phyloP scores from a whole-genome alignment of 2,329 filamentous ascomycete species.

The Nothophoma quercina region DNA sequence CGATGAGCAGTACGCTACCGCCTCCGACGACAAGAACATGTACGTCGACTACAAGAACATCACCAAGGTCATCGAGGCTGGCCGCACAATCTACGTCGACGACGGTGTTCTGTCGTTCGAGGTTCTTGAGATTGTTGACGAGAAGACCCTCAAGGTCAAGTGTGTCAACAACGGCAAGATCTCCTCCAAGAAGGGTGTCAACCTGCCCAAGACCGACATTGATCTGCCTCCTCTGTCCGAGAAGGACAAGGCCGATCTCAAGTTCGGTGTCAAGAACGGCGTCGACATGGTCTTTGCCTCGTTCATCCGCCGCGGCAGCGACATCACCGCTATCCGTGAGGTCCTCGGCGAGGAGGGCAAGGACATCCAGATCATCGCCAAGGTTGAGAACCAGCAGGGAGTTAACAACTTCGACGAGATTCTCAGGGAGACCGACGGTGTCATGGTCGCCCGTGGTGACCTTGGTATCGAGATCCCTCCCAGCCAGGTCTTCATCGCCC shows the following conservation, averaged over 20 bases:
- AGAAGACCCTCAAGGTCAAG: conserved; percentile 84
- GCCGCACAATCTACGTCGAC: conserved; percentile 96
- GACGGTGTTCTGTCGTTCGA: conserved; percentile 98
- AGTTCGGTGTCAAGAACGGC: conserved; percentile 96
- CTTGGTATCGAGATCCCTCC: conserved; percentile 98
- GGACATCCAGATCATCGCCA: conserved; percentile 99
- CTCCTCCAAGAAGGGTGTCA: conserved; percentile 98
- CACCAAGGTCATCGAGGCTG: conserved; percentile 92
- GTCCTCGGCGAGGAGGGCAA: conserved; percentile 91
- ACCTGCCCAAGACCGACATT: conserved; percentile 97
- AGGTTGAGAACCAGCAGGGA: conserved; percentile 99
- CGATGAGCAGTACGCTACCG: conserved; percentile 86
- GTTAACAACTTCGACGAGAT: conserved; percentile 99
- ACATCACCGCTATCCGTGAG: conserved; percentile 90
- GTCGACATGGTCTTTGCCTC: conserved; percentile 99
- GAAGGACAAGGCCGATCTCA: conserved; percentile 95
- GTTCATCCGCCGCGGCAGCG: conserved; percentile 93
- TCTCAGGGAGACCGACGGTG: conserved; percentile 92
- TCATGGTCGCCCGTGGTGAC: conserved; percentile 99
- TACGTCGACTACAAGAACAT: conserved; percentile 99
- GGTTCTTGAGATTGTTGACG: conserved; percentile 85
- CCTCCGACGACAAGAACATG: conserved; percentile 92
- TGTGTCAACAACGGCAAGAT: conserved; percentile 98
- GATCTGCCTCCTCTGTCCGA: conserved; percentile 96
- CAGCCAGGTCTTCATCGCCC: conserved; percentile 96